These are phyloP conservation scores for Candida jianshihensis DNA, from an alignment of 805 yeast genomes.

Conservation along the genomic window DNA sequence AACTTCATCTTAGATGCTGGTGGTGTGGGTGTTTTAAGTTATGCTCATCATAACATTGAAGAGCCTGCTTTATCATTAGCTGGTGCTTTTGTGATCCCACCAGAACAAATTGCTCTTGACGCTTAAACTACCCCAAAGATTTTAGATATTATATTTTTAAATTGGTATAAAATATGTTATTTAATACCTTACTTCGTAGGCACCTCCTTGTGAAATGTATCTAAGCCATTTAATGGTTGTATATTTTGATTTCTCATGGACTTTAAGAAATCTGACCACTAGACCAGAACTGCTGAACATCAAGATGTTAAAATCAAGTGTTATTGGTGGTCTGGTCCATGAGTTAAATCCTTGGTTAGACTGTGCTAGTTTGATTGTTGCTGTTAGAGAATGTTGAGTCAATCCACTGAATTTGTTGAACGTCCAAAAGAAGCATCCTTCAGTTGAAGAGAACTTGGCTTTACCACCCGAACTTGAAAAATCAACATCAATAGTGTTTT, in stretches of 20 bases:
- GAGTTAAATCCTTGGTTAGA: constrained; percentile 1
- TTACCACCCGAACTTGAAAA: constrained; percentile 52
- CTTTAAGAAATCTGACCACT: constrained; percentile 63
- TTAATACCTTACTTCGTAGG: constrained; percentile 71
- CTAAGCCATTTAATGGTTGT: constrained; percentile 83
- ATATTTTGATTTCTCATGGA: constrained; percentile 53
- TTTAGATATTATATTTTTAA: not conserved
- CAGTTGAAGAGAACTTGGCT: constrained; percentile 60
- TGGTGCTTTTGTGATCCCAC: constrained; percentile 75
- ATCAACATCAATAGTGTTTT: constrained; percentile 43
- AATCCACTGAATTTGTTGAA: constrained; percentile 63
- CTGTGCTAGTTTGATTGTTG: constrained; percentile 37
- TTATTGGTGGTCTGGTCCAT: constrained; percentile 60
- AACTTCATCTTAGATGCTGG: constrained; percentile 88
- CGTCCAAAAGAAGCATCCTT: constrained; percentile 61
- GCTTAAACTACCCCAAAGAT: not conserved
- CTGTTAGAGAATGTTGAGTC: constrained; percentile 53
- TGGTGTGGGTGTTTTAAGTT: constrained; percentile 87
- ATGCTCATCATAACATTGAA: constrained; percentile 74
- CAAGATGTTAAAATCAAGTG: constrained; percentile 57
- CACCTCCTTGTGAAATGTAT: constrained; percentile 68
- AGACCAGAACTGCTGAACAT: constrained; percentile 78
- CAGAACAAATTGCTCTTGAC: constrained; percentile 39
- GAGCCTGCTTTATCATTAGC: constrained; percentile 86
- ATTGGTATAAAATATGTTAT: not conserved